Percentiles rank a stretch among this genome's conserved stretches.
phyloP scores from a whole-genome alignment of 169 alveolate species.

The Cryptosporidium bovis region DNA sequence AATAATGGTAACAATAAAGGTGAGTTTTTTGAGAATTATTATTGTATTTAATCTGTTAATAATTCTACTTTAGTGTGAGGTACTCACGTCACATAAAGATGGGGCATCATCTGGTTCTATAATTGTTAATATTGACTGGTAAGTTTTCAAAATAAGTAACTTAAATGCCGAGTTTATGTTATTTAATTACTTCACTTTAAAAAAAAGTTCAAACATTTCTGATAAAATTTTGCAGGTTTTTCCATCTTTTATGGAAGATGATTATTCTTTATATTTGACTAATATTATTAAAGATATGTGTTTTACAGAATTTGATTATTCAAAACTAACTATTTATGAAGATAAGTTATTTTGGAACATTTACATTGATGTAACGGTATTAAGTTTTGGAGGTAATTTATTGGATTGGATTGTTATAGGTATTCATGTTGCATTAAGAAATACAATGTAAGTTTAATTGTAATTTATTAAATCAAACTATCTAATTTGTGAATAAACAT shows the following conservation, averaged over 20 bases:
- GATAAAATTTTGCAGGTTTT: slow-evolving; percentile 27
- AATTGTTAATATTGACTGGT: slow-evolving; percentile 67
- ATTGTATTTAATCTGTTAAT: background rate
- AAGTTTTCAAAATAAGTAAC: background rate
- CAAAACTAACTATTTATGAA: slow-evolving; percentile 23
- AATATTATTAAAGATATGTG: slow-evolving; percentile 46
- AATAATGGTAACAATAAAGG: slow-evolving; percentile 51
- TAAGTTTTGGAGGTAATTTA: slow-evolving; percentile 55
- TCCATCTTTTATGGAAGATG: slow-evolving; percentile 60
- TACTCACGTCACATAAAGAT: slow-evolving; percentile 18
- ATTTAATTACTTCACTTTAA: background rate
- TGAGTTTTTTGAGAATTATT: background rate
- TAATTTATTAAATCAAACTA: background rate
- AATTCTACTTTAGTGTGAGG: slow-evolving; percentile 43
- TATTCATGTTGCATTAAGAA: slow-evolving; percentile 56
- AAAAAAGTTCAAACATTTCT: slow-evolving; percentile 7
- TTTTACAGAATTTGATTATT: slow-evolving; percentile 24
- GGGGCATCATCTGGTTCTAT: slow-evolving; percentile 23
- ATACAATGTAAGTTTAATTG: slow-evolving; percentile 39
- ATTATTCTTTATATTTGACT: slow-evolving; percentile 39
- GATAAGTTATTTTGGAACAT: slow-evolving; percentile 59
- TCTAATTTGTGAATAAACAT: background rate
- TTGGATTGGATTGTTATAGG: slow-evolving; percentile 54
- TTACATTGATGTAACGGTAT: slow-evolving; percentile 36
- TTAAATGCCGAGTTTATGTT: background rate